phyloP scores from a whole-genome alignment of 148 eudicot genomes.

The Persicaria maculosa region DNA sequence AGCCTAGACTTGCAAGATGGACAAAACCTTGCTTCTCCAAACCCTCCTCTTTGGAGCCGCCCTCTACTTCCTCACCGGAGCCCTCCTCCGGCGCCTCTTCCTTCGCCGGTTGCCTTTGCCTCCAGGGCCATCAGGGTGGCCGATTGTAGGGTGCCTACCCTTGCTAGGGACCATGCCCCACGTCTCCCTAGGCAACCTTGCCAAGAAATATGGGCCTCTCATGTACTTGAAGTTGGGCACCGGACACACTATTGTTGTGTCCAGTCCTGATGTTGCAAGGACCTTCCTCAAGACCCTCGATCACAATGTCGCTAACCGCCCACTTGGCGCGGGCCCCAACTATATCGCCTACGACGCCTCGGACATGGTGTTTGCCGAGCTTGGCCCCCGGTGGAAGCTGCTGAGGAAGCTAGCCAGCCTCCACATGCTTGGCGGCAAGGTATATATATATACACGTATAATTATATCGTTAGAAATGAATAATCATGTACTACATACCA shows the following conservation, averaged over 20 bases:
- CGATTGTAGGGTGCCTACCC: slow-evolving; percentile 25
- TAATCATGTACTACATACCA: too few relatives aligned
- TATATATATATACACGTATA: too few relatives aligned
- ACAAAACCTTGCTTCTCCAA: neutral
- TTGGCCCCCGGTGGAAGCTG: slow-evolving; percentile 30
- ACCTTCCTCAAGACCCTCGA: slow-evolving; percentile 34
- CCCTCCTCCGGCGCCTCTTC: neutral
- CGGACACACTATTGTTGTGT: slow-evolving; percentile 20
- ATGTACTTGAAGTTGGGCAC: slow-evolving; percentile 31
- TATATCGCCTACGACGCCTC: neutral
- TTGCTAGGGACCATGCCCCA: slow-evolving; percentile 41
- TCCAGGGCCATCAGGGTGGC: slow-evolving; percentile 29
- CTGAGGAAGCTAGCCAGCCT: slow-evolving; percentile 17
- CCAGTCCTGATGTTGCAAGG: slow-evolving; percentile 21
- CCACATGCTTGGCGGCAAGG: slow-evolving; percentile 26
- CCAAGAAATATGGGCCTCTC: slow-evolving; percentile 33
- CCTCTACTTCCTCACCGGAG: neutral
- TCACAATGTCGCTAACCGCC: slow-evolving; percentile 26
- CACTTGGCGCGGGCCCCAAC: slow-evolving; percentile 11
- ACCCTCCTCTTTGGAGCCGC: neutral
- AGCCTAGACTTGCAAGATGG: too few relatives aligned
- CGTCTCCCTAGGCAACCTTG: slow-evolving; percentile 20
- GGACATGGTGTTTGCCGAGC: slow-evolving; percentile 18
- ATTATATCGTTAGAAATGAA: too few relatives aligned
- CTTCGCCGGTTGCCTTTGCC: slow-evolving; percentile 9